A percentile compares a stretch with the other conserved stretches of the same genome.
These are phyloP conservation scores for Trichoderma atroviride DNA, from an alignment of 2,329 filamentous ascomycete species.

Conservation along the genomic window DNA sequence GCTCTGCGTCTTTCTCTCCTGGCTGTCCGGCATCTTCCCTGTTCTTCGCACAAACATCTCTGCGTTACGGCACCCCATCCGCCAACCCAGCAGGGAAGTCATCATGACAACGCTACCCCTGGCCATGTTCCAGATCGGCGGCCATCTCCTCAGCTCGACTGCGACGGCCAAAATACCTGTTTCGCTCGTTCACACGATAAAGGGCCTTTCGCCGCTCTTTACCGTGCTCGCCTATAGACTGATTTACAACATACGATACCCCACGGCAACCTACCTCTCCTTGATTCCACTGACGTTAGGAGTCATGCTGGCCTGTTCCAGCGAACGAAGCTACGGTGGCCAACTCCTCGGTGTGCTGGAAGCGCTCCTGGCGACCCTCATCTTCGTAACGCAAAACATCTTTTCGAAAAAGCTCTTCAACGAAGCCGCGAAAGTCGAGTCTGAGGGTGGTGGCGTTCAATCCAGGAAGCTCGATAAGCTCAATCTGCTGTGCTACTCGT, in stretches of 20 bases:
- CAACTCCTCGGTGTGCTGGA: conserved; percentile 90
- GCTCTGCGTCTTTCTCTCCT: conserved; percentile 81
- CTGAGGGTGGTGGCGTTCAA: conserved; percentile 64
- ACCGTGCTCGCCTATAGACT: conserved; percentile 92
- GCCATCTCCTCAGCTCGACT: conserved; percentile 90
- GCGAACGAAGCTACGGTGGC: conserved; percentile 73
- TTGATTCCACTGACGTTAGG: conserved; percentile 88
- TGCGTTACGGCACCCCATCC: conserved; percentile 81
- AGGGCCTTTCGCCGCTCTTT: conserved; percentile 92
- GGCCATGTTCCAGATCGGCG: conserved; percentile 88
- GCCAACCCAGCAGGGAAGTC: conserved; percentile 77
- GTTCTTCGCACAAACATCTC: conserved; percentile 71
- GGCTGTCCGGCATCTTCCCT: conserved; percentile 73
- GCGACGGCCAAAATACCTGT: conserved; percentile 95
- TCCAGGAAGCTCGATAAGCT: conserved; percentile 91
- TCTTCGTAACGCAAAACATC: conserved; percentile 98
- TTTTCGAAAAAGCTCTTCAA: conserved; percentile 98
- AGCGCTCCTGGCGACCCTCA: conserved; percentile 84
- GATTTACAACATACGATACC: conserved; percentile 87
- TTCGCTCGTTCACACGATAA: conserved; percentile 96
- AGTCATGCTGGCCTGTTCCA: conserved; percentile 95
- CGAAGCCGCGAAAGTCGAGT: conserved; percentile 82
- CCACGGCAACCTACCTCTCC: conserved; percentile 82
- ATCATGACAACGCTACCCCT: conserved; percentile 87
- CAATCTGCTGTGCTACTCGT: conserved; percentile 96